Evolutionary conservation across 768 basidiomycete genomes (phyloP).

Genomic region (Russula abietina): DNA sequence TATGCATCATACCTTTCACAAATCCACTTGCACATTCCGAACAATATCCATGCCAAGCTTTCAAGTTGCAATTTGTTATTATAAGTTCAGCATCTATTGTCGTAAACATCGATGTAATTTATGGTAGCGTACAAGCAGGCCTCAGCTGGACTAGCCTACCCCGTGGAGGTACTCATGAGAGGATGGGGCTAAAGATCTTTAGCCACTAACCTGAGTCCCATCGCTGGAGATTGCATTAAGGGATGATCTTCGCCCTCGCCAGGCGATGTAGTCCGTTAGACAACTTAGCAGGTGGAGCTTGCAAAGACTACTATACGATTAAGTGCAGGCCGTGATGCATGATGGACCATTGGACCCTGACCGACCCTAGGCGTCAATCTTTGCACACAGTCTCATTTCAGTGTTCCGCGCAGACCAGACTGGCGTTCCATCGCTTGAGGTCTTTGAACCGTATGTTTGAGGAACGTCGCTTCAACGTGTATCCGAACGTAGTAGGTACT

Average conservation of each 20-base stretch:
- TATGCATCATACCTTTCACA: too few relatives aligned
- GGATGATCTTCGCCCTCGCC: background rate
- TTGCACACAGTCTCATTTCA: slow-evolving; percentile 75
- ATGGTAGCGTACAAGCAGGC: background rate
- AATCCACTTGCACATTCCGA: background rate
- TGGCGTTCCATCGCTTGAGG: slow-evolving; percentile 76
- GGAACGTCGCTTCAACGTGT: slow-evolving; percentile 83
- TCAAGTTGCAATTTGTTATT: background rate
- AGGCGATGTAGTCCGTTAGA: background rate
- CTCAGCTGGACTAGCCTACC: background rate
- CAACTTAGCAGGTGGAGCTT: background rate
- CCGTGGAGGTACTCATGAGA: background rate
- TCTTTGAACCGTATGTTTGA: slow-evolving; percentile 92
- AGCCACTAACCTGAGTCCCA: background rate
- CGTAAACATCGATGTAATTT: background rate
- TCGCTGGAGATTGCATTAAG: background rate
- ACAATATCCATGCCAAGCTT: background rate
- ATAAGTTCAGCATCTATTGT: background rate
- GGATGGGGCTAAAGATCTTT: background rate
- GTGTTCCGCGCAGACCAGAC: slow-evolving; percentile 81
- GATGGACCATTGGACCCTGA: too few relatives aligned
- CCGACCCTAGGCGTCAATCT: slow-evolving; percentile 85
- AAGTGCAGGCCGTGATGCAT: too few relatives aligned
- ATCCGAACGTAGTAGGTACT: slow-evolving; percentile 88
- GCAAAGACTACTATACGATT: background rate